Conservation (phyloP, 257 asterid species). For the Paulownia fortunei region DNA sequence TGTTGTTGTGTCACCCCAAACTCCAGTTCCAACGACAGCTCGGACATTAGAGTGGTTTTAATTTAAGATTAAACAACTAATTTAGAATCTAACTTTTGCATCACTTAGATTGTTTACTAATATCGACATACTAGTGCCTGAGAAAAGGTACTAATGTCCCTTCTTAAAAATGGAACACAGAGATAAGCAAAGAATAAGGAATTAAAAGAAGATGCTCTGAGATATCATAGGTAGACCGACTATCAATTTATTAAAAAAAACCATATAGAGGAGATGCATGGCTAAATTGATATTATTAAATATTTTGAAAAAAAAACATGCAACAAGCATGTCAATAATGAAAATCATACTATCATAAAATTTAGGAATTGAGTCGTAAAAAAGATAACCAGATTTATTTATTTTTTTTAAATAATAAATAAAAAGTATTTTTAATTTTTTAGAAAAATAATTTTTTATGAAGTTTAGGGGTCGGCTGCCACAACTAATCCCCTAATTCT, state of each 20-base stretch:
- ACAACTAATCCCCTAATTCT: no score
- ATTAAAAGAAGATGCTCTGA: neutral
- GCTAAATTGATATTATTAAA: neutral
- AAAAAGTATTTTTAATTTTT: no score
- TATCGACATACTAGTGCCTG: constrained; percentile 16
- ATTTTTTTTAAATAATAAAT: no score
- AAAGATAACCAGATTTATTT: no score
- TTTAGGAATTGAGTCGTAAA: no score
- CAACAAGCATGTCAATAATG: neutral
- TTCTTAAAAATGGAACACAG: neutral
- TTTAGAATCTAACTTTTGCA: neutral
- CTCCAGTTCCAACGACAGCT: constrained; percentile 10
- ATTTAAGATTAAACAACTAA: constrained; percentile 28
- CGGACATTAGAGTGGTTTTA: neutral
- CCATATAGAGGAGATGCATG: no score
- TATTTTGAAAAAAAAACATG: neutral
- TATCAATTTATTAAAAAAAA: neutral
- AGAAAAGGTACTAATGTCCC: constrained; percentile 4
- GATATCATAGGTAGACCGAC: neutral
- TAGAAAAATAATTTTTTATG: no score
- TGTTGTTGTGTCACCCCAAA: constrained; percentile 22
- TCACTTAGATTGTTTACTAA: neutral
- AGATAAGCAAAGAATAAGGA: neutral
- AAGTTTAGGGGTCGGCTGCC: no score
- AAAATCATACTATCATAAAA: neutral